Conservation (phyloP, 306 rosid genomes). For the Adenanthera pavonina region DNA sequence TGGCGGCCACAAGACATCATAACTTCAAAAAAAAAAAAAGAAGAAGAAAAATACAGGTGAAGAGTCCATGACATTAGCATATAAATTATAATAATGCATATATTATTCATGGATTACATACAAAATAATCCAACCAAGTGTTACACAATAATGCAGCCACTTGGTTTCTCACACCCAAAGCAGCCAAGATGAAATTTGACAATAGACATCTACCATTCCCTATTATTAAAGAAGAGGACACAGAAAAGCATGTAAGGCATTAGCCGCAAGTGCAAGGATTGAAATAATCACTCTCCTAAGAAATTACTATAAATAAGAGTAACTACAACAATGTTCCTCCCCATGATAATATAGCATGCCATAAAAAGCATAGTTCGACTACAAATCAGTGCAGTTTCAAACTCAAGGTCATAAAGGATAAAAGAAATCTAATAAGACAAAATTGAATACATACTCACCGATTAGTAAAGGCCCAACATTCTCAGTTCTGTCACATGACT, state of each 20-base stretch:
- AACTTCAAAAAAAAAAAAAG: not conserved
- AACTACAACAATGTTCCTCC: not conserved
- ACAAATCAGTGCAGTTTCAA: slow-evolving; percentile 22
- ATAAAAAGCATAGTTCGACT: not conserved
- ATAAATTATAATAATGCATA: slow-evolving; percentile 6
- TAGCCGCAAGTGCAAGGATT: not conserved
- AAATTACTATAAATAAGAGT: not conserved
- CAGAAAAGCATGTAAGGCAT: not conserved
- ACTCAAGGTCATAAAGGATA: not conserved
- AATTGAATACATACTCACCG: slow-evolving; percentile 41
- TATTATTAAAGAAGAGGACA: not conserved
- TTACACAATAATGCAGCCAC: not conserved
- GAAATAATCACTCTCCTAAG: not conserved
- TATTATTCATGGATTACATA: not conserved
- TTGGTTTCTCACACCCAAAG: not conserved
- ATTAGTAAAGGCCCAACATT: slow-evolving; percentile 93
- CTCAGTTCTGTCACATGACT: slow-evolving; percentile 88
- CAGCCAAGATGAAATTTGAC: slow-evolving; percentile 17
- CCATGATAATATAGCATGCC: not conserved
- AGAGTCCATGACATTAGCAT: not conserved
- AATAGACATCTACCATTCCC: not conserved
- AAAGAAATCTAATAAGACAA: slow-evolving; percentile 18
- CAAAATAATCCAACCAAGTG: slow-evolving; percentile 21
- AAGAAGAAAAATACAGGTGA: not conserved
- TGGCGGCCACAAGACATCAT: not conserved